Base-by-base conservation (phyloP, 2,329 filamentous ascomycete genomes). In the Fusarium oxysporum region DNA sequence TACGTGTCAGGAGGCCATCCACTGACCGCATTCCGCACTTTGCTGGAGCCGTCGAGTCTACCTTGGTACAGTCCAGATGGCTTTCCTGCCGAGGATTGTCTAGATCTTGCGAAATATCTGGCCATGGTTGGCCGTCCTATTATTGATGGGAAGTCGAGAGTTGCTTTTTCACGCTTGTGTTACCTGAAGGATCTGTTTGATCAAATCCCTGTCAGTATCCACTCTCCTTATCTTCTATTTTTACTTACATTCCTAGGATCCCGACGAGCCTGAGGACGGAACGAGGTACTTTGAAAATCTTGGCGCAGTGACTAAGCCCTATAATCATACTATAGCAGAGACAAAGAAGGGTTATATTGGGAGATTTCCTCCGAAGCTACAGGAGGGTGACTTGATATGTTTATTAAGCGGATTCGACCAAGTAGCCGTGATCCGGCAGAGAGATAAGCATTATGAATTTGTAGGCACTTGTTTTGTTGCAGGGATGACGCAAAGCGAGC, bases 1-100 rank as follows among this genome's bases (percentile, higher is more conserved):
- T 65, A 65, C 19, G 62, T 51, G 8, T 53, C 45, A 35, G 62
- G 62, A 35, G 57, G 45, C 25, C 55, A 65, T 12, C 62, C 62
- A 13, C 32, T 65, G 23, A 43, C 38, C 7, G 62, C 62, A 6
- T 35, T 65, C 19, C 44, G 32, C 23, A 23, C 30, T 14, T 21
- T 57, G n/a, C 17, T 40, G 6, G 25, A 44, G 6, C 32, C 28
- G 9, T 59, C 43, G 2, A 14, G 17, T 33, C 19, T 23, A 14
- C 17, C 7, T 53, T 3, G 12, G 6, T 5, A 28, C 30, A 25
- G 16, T 19, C 21, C 28, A 16, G 37, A 14, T 43, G 19, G 23
- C 13, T 32, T 43, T 16, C 12, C 38, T 0, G 23, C 33, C 12
- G 19, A 43, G 8, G 8, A 23, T 5, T 55, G 23, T 43, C 38